Percentiles rank a stretch among this genome's conserved stretches.
Evolutionary conservation across 2,329 filamentous ascomycete genomes (phyloP).

Genomic region (Colletotrichum tropicale): DNA sequence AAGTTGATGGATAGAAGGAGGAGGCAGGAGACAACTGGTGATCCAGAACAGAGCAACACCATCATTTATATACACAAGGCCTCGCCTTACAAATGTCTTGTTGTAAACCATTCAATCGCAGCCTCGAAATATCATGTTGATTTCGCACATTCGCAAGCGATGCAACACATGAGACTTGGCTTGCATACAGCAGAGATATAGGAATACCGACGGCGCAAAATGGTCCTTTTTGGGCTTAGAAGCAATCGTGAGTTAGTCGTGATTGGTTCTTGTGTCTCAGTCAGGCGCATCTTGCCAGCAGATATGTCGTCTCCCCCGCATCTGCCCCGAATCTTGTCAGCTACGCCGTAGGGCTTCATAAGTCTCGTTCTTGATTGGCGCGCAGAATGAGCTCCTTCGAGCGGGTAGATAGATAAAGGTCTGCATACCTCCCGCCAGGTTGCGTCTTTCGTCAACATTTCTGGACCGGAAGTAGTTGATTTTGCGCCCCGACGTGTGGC

Average conservation of each 20-base stretch:
- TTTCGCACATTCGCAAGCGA: background rate
- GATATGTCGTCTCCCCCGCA: background rate
- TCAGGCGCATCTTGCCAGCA: background rate
- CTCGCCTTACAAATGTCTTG: background rate
- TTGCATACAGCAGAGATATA: background rate
- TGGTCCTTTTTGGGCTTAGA: background rate
- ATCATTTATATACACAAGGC: background rate
- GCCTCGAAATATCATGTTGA: background rate
- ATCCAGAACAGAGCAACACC: background rate
- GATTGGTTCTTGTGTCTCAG: background rate
- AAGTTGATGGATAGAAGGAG: background rate
- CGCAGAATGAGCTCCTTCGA: background rate
- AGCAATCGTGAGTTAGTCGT: background rate
- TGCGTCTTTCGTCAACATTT: background rate
- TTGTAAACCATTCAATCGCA: background rate
- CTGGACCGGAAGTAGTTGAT: background rate
- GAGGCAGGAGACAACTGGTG: background rate
- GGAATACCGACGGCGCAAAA: background rate
- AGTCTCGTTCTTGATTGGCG: background rate
- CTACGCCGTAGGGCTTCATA: background rate
- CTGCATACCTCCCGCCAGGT: background rate
- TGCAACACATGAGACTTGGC: background rate
- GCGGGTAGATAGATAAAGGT: background rate
- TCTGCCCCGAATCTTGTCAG: background rate
- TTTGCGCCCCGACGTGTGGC: background rate